phyloP scores from a whole-genome alignment of 805 yeast genomes.

The Naumovozyma baii region DNA sequence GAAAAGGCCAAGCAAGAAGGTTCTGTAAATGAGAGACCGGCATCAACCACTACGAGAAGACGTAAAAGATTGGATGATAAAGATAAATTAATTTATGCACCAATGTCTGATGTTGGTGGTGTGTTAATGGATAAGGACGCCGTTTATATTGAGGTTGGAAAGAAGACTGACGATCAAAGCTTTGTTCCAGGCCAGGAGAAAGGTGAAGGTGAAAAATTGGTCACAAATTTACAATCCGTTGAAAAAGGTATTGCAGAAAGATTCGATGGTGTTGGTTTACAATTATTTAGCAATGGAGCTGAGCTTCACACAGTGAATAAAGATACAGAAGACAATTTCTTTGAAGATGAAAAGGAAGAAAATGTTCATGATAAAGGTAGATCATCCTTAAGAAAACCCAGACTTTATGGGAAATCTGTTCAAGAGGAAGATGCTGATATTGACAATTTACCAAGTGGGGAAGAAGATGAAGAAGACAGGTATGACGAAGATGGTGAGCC shows the following conservation, averaged over 20 bases:
- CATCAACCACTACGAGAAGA: slow-evolving; percentile 53
- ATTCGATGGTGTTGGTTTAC: slow-evolving; percentile 59
- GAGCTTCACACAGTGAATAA: slow-evolving; percentile 39
- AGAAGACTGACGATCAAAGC: slow-evolving; percentile 25
- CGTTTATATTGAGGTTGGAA: slow-evolving; percentile 66
- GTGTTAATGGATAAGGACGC: slow-evolving; percentile 95
- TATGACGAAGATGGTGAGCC: slow-evolving; percentile 34
- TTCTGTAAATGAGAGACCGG: slow-evolving; percentile 36
- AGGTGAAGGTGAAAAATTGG: slow-evolving; percentile 82
- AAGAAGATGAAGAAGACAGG: slow-evolving; percentile 36
- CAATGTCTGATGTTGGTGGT: slow-evolving; percentile 99
- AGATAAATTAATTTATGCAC: slow-evolving; percentile 91
- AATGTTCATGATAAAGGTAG: slow-evolving; percentile 47
- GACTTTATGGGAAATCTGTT: slow-evolving; percentile 45
- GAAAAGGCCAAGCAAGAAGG: slow-evolving; percentile 56
- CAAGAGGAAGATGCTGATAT: slow-evolving; percentile 39
- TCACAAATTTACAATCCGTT: slow-evolving; percentile 70
- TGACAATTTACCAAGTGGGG: slow-evolving; percentile 36
- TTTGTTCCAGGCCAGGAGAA: slow-evolving; percentile 56
- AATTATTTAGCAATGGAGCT: slow-evolving; percentile 57
- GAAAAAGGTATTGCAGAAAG: slow-evolving; percentile 50
- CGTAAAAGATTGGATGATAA: slow-evolving; percentile 89
- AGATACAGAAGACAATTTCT: slow-evolving; percentile 32
- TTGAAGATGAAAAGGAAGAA: slow-evolving; percentile 25
- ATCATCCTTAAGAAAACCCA: slow-evolving; percentile 50